Base-by-base conservation (phyloP, 2,329 filamentous ascomycete genomes). In the Nigrograna mackinnonii region DNA sequence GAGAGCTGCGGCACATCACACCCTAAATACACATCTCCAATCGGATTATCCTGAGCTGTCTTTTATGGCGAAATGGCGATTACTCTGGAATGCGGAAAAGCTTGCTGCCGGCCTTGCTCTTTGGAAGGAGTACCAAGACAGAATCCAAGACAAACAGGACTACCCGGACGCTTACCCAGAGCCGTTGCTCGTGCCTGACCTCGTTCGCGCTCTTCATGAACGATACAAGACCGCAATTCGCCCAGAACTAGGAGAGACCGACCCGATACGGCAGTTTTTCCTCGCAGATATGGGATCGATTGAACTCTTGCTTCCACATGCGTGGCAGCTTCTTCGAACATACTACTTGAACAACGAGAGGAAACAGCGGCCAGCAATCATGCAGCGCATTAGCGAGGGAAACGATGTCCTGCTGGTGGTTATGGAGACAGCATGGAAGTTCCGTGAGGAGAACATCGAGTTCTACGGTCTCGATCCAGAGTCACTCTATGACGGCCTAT, bases 11-110 rank as follows among this genome's bases (percentile, higher is more conserved):
- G 90, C 90, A 19, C 72, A 97, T 32, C 80, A 85, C 49, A 85
- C 87, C 42, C 78, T 99, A 39, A 88, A 89, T 40, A 72, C 76
- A 2, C 84, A 94, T 53, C 71, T 97, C 11, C 79, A 80, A 49
- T 78, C 79, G 5, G 83, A 85, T 22, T 84, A 84, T 46, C 72
- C 74, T 22, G 74, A 82, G 3, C 67, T 97, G 5, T 82, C 87
- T 50, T 80, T 83, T 30, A 73, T 72, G 18, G 85, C 85, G 1
- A 84, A 84, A 54, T 97, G 91, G 91, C 78, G 80, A 49, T 71
- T 99, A 22, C 74, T 99, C n/a, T 88, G 85, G 77, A 85, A 92
- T 58, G 92, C 92, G 0, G 94, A 99, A 67, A 96, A 91, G 68
- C 80, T 97, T 71, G 83, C 86, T 32, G 88, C 91, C 24, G 89